phyloP scores from a whole-genome alignment of 192 early-diverging fungal genomes.

The Backusella tuberculispora region DNA sequence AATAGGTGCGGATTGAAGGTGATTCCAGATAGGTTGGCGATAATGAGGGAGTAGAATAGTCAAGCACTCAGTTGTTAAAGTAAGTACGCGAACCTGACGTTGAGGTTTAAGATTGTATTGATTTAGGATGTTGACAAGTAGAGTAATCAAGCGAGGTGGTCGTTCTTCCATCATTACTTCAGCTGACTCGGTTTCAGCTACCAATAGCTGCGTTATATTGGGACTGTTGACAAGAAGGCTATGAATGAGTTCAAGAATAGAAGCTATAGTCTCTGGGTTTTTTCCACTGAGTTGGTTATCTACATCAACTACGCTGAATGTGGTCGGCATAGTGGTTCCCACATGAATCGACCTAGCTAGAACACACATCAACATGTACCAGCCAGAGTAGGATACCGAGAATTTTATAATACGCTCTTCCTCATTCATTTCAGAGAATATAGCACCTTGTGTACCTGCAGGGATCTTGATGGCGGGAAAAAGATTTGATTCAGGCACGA shows the following conservation, averaged over 20 bases:
- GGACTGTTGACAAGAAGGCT: conserved; percentile 16
- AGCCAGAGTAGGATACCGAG: conserved; percentile 29
- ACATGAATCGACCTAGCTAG: conserved; percentile 12
- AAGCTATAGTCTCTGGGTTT: conserved; percentile 23
- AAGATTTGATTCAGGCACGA: neutral
- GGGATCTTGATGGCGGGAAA: conserved; percentile 20
- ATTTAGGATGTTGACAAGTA: conserved; percentile 15
- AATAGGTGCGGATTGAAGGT: conserved; percentile 26
- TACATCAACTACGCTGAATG: conserved; percentile 7
- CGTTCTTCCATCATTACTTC: neutral
- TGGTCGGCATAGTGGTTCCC: neutral
- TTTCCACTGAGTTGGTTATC: conserved; percentile 7
- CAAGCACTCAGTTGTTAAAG: conserved; percentile 27
- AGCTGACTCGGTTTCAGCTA: conserved; percentile 13
- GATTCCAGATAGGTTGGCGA: conserved; percentile 30
- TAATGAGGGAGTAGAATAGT: conserved; percentile 26
- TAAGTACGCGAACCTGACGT: neutral
- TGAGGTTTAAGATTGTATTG: neutral
- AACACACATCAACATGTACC: conserved; percentile 25
- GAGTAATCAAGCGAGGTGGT: neutral
- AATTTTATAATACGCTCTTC: conserved; percentile 26
- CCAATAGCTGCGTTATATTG: conserved; percentile 2
- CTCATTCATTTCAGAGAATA: neutral
- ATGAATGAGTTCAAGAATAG: conserved; percentile 31
- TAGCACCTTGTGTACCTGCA: conserved; percentile 15